Evolutionary conservation across 345 rosid species (phyloP).

Genomic region (Salix koriyanagi): DNA sequence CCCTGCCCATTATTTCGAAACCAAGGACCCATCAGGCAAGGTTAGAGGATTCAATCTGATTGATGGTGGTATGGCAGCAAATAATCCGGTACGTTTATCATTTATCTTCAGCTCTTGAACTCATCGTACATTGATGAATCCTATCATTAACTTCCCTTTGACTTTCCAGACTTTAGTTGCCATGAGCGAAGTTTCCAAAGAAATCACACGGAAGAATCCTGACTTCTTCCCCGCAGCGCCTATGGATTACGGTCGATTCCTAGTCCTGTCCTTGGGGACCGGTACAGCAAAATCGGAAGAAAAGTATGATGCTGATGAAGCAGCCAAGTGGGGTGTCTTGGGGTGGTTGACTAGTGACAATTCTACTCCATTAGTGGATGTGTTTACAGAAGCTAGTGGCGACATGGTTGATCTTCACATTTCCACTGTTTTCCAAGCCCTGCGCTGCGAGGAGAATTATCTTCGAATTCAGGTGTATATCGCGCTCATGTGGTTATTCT

Average conservation of each 20-base stretch:
- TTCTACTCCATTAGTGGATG: constrained; percentile 53
- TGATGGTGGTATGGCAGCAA: constrained; percentile 81
- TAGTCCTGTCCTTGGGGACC: constrained; percentile 63
- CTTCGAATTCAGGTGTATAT: constrained; percentile 44
- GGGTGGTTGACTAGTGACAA: constrained; percentile 55
- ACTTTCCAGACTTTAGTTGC: constrained; percentile 40
- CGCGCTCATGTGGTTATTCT: too few species aligned
- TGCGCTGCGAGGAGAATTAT: constrained; percentile 40
- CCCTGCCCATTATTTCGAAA: constrained; percentile 44
- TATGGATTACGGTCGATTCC: constrained; percentile 42
- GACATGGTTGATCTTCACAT: constrained; percentile 65
- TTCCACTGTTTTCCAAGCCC: constrained; percentile 44
- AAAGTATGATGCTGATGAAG: constrained; percentile 38
- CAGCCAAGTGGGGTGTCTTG: constrained; percentile 59
- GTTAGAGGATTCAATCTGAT: constrained; percentile 51
- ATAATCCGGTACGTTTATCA: constrained; percentile 42
- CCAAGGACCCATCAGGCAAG: constrained; percentile 28
- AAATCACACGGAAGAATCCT: constrained; percentile 28
- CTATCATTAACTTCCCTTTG: too few species aligned
- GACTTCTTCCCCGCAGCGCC: constrained; percentile 43
- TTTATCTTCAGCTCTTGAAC: not conserved
- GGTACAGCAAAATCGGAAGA: constrained; percentile 35
- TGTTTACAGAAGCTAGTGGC: constrained; percentile 15
- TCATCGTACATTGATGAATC: too few species aligned
- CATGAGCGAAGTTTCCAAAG: constrained; percentile 49